Percentiles rank a stretch among this genome's conserved stretches.
These are phyloP conservation scores for Drechslerella coelobrocha DNA, from an alignment of 2,329 filamentous ascomycete species.

Conservation along the genomic window DNA sequence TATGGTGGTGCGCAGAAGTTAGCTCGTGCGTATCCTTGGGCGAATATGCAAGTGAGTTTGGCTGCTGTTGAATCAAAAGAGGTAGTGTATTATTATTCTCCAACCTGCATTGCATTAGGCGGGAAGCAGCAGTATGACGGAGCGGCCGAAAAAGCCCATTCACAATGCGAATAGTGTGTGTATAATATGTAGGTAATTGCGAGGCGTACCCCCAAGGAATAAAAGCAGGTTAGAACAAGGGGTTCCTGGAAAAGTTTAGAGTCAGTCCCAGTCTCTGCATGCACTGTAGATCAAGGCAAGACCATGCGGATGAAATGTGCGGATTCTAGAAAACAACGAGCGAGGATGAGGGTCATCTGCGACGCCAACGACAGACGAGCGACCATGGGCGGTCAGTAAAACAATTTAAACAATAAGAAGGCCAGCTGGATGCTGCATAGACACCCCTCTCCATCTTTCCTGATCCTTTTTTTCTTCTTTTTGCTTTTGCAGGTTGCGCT, in stretches of 20 bases:
- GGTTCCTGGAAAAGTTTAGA: constrained; percentile 43
- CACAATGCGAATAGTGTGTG: constrained; percentile 11
- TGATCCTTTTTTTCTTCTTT: constrained; percentile 4
- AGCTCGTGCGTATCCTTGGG: constrained; percentile 19
- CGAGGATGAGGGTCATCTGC: constrained; percentile 4
- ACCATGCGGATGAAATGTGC: constrained; percentile 34
- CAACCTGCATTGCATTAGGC: constrained; percentile 11
- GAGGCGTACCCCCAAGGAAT: constrained; percentile 43
- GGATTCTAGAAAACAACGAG: constrained; percentile 42
- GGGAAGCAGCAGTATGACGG: constrained; percentile 26
- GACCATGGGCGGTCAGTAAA: constrained; percentile 34
- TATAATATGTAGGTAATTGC: constrained; percentile 34
- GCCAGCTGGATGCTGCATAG: constrained; percentile 29
- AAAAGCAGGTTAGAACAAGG: constrained; percentile 35
- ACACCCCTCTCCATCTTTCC: constrained; percentile 18
- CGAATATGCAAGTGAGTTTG: constrained; percentile 20
- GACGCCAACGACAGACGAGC: neutral
- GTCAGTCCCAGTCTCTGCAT: constrained; percentile 47
- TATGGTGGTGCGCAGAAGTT: constrained; percentile 33
- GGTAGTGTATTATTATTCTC: neutral
- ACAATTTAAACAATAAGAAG: constrained; percentile 48
- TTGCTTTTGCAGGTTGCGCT: neutral
- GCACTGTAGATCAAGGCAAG: constrained; percentile 41
- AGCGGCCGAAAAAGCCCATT: constrained; percentile 31
- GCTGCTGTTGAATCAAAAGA: constrained; percentile 1